These are phyloP conservation scores for Prorocentrum cordatum DNA, from an alignment of 169 alveolate genomes.

Conservation along the genomic window DNA sequence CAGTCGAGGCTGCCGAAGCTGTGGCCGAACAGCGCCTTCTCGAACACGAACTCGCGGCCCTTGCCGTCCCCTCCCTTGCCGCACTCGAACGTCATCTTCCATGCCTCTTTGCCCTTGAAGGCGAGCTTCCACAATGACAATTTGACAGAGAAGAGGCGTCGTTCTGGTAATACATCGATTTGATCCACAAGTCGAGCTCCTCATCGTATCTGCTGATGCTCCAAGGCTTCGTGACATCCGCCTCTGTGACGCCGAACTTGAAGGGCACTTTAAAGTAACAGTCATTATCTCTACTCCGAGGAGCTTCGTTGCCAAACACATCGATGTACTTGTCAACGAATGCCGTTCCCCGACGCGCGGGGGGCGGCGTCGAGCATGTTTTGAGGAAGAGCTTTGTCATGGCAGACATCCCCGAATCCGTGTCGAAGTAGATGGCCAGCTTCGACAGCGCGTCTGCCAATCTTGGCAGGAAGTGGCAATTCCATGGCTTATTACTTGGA, in stretches of 20 bases:
- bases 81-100: not conserved
- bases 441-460: not conserved
- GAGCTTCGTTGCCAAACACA: not conserved
- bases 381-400: not conserved
- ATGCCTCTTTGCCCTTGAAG: not conserved
- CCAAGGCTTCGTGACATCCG: not conserved
- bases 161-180: not conserved
- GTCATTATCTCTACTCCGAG: not conserved
- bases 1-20: not conserved
- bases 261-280: not conserved
- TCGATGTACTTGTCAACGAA: not conserved
- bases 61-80: slow-evolving; percentile 14
- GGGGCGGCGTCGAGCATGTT: not conserved
- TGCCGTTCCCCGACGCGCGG: not conserved
- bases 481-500: not conserved
- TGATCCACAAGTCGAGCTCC: not conserved
- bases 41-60: slow-evolving; percentile 3
- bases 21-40: not conserved
- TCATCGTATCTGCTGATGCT: no score
- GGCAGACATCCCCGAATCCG: not conserved
- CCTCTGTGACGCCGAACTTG: not conserved
- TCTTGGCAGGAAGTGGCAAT: not conserved
- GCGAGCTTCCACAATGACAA: not conserved
- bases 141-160: not conserved
- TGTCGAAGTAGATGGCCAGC: not conserved